Base-by-base conservation (phyloP, 2,329 filamentous ascomycete species). In the Ophiosphaerella narmari region DNA sequence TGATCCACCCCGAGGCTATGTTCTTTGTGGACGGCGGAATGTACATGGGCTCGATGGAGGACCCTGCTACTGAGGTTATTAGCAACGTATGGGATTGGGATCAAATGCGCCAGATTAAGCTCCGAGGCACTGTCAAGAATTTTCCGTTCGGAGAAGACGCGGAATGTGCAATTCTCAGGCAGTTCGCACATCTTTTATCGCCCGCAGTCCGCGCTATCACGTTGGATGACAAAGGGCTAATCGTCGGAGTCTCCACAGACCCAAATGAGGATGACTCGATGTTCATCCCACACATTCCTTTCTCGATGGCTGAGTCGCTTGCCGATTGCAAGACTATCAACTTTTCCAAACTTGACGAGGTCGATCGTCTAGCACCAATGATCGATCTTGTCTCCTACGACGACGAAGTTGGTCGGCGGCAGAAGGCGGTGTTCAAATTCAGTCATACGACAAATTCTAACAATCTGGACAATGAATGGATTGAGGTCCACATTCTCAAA, bases 401-500 rank as follows among this genome's bases (percentile, higher is more conserved):
- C 4, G 26, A 29, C 26, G 26, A 29, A 11, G 11, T 4, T 29
- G 26, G 26, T 29, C 7, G 11, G 26, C 7, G 26, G 7, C 7
- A 29, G 11, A 9, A 29, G 26, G 26, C 11, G 2, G 11, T 29
- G 7, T 29, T 29, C 26, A 29, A 29, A 11, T 29, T 8, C 26
- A 29, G 11, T 29, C 18, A 21, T 4, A 21, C 18, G 18, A 3
- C 18, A 21, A 21, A 21, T 5, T 4, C 2, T 4, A 4, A 21
- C 3, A 21, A 11, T 6, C 26, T 29, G 26, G 26, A 11, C 2
- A 11, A 21, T 43, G 33, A 47, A 46, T 71, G 58, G 66, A 48
- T 66, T 38, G 62, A 71, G 46, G 26, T 70, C 13, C 60, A 70
- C 21, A 16, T 67, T 41, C 50, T 65, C 14, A 62, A 57, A 39